Base-by-base conservation (phyloP, 2,329 filamentous ascomycete genomes). In the Colletotrichum sp. region DNA sequence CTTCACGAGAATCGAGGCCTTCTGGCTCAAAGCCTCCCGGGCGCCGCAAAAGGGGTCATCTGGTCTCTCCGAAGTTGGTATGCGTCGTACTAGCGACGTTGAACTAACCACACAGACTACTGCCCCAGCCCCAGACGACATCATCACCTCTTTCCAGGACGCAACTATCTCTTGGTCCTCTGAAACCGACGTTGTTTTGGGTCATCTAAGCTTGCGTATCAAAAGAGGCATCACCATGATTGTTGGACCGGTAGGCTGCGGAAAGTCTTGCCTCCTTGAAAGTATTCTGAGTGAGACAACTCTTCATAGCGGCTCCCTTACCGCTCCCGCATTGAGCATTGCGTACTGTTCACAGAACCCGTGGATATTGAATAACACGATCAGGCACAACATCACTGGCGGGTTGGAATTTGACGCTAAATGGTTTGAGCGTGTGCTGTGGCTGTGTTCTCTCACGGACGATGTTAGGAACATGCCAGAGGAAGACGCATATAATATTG, bases 81-180 rank as follows among this genome's bases (percentile, higher is more conserved):
- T 7, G 16, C 43, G 9, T 12, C 0, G 15, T 10, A 30, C 15
- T 2, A 52, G 64, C 18, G 43, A 34, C 16, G n/a, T 67, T 15
- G 43, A 67, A 24, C 64, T 67, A 1, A 26, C n/a, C 28, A 8
- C 28, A 1, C 43, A 24, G 7, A 24, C 10, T 21, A 15, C 28
- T n/a, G 21, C 4, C 10, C 5, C 6, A 55, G 7, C 2, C 26
- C 1, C 24, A 38, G n/a, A 15, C 6, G 64, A 67, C 13, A 26
- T 48, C 6, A 32, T 67, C 43, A 34, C 43, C 16, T 67, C 38
- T 8, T 57, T 67, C 28, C 38, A 55, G 9, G 26, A 24, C 12
- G 64, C 64, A 10, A 18, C 6, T 7, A 55, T 68, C 32, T 36
- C 48, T 4, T 85, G 57, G 79, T 76, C 4, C 28, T 24, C 67